Evolutionary conservation across 176 grass and related monocot species (phyloP), one percentile per base, ranked within the genome.

Genomic region (Ensete ventricosum): DNA sequence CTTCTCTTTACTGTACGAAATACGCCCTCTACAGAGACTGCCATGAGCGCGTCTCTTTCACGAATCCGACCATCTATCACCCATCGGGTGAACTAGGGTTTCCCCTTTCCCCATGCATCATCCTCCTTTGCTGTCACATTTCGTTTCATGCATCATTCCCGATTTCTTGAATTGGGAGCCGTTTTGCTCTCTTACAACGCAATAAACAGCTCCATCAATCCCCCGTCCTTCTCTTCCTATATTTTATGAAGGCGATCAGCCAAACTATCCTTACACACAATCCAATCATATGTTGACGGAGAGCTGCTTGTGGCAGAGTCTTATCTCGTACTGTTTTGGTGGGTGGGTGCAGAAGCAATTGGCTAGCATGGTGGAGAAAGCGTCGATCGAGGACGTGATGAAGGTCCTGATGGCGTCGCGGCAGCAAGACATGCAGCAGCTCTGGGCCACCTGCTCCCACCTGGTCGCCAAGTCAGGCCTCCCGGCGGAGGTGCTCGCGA

Each of bases 311-410:
- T 43, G 34, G 34, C 34, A 43, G 34, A 43, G 10, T 64, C 34
- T 43, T 43, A 43, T 25, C 34, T 43, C 34, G 34, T 43, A 13
- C 6, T 67, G 22, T 66, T 8, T 6, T 43, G 34, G 34, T 43
- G 34, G 34, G 34, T 43, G 34, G 34, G 62, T 73, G 87, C 90
- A 98, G 94, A 98, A 98, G 80, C 94, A 98, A 77, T 81, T 98
- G 64, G 90, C 88, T 12, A 84, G 82, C n/a, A 93, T 93, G 84
- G 90, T 98, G 58, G 94, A 98, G 88, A 98, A 98, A 74, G 94
- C 94, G 49, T 93, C 94, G 66, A 98, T 98, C 82, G 94, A 98
- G 84, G 94, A 98, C 79, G 94, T 98, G 66, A 98, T 98, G 94
- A 98, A 98, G 82, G 94, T 98, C 57, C 80, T 98, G 10, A 75